These are phyloP conservation scores for Eucalyptus brandiana DNA, from an alignment of 345 rosid genomes.

Conservation along the genomic window DNA sequence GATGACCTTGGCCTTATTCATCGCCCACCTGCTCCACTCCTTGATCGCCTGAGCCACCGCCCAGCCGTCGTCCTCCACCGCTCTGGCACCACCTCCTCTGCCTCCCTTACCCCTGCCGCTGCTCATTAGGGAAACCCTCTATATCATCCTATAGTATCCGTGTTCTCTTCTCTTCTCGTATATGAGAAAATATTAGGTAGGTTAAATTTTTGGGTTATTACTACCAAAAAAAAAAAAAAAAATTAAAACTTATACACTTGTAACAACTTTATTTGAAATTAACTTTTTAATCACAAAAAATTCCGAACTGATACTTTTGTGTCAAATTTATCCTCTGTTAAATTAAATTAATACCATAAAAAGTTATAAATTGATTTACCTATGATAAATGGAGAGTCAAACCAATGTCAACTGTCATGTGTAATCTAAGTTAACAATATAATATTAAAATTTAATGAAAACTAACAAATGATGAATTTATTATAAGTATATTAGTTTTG, in stretches of 20 bases:
- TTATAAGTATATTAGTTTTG: not conserved
- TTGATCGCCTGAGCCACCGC: conserved; percentile 33
- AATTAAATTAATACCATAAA: no score
- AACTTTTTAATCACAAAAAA: no score
- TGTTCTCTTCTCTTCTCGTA: not conserved
- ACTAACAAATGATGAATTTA: no score
- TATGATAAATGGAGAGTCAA: not conserved
- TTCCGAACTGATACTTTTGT: not conserved
- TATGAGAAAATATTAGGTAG: not conserved
- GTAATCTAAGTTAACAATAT: not conserved
- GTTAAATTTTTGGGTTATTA: not conserved
- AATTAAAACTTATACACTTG: no score
- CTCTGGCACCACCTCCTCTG: conserved; percentile 32
- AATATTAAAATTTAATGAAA: no score
- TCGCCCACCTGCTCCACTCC: conserved; percentile 90
- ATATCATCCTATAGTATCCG: not conserved
- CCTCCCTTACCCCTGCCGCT: conserved; percentile 38
- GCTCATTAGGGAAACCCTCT: conserved; percentile 1
- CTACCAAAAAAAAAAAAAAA: not conserved
- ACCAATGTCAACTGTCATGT: rapidly evolving
- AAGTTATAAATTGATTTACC: no score
- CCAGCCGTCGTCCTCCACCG: conserved; percentile 26
- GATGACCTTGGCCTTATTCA: conserved; percentile 80
- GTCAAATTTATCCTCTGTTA: rapidly evolving
- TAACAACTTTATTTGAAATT: not conserved